Conservation (phyloP, 78 protist genomes). For the Guillardia theta region DNA sequence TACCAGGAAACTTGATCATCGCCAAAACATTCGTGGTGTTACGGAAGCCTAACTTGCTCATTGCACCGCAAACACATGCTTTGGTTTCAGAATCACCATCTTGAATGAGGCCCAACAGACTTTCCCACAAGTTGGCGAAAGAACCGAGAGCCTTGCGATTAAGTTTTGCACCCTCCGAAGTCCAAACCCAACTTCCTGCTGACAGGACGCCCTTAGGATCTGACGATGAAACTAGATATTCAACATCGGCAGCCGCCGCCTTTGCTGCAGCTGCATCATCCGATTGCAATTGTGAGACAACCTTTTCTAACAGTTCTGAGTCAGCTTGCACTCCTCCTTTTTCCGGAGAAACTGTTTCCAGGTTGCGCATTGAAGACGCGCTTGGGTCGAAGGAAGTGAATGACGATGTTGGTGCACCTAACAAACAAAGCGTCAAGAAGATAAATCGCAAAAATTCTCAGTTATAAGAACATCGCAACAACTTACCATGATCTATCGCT, state of each 20-base stretch:
- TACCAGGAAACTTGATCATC: background rate
- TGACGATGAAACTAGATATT: background rate
- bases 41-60: background rate
- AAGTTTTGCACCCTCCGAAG: background rate
- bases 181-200: background rate
- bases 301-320: background rate
- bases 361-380: no score
- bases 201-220: background rate
- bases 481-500: no score
- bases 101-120: background rate
- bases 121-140: background rate
- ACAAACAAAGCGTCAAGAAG: no score
- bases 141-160: background rate
- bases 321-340: no score
- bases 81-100: background rate
- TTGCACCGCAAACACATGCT: background rate
- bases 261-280: background rate
- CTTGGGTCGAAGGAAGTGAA: no score
- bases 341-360: no score
- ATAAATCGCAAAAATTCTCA: no score
- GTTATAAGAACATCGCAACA: no score
- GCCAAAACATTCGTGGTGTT: background rate
- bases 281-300: background rate
- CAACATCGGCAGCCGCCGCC: background rate
- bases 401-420: no score